Percentiles rank a stretch among this genome's conserved stretches.
These are phyloP conservation scores for Penicillium sp. DNA, from an alignment of 2,329 filamentous ascomycete species.

Conservation along the genomic window DNA sequence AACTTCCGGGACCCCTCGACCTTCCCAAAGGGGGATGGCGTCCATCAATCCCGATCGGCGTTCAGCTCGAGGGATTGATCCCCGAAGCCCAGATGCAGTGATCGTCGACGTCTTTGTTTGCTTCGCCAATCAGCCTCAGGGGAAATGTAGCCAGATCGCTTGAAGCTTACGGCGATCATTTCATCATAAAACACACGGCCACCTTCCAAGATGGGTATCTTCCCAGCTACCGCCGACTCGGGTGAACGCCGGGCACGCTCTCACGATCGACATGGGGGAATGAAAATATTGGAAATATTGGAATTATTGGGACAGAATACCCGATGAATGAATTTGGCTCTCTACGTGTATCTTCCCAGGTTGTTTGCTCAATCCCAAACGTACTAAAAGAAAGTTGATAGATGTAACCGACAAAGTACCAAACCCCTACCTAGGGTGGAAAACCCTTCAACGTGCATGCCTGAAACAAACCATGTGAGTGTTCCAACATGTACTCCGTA, in stretches of 20 bases:
- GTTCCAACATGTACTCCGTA: no score
- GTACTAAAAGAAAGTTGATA: no score
- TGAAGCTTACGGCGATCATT: neutral
- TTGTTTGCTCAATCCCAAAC: no score
- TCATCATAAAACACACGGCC: neutral
- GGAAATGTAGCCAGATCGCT: neutral
- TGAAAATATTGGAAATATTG: no score
- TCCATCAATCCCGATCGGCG: neutral
- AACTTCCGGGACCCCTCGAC: neutral
- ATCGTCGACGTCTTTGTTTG: conserved; percentile 3
- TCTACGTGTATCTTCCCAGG: no score
- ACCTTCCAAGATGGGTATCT: neutral
- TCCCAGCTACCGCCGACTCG: neutral
- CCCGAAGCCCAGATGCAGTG: conserved; percentile 3
- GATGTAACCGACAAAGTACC: no score
- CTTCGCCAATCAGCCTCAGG: neutral
- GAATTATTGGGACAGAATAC: no score
- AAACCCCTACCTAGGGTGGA: no score
- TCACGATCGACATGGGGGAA: neutral
- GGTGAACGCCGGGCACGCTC: conserved; percentile 3
- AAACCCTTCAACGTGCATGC: no score
- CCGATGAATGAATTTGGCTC: no score
- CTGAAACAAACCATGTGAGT: no score
- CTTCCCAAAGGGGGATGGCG: conserved; percentile 6
- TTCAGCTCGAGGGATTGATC: conserved; percentile 7